Base-by-base conservation (phyloP, 768 basidiomycete species). In the Boletus insuetus region DNA sequence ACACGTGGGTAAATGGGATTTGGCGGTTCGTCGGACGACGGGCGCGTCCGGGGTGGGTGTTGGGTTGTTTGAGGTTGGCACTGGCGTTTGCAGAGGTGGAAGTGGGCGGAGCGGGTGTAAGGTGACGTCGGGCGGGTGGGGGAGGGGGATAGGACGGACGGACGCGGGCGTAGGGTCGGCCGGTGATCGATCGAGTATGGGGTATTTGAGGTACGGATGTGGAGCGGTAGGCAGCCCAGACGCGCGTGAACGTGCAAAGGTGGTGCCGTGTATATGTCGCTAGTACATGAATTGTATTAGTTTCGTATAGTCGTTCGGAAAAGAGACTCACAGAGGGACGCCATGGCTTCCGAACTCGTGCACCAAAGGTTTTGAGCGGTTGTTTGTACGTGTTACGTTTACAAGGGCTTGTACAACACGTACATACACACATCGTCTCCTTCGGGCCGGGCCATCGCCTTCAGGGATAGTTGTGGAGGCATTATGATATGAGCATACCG, bases 1-100 rank as follows among this genome's bases (percentile, higher is more conserved):
- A 75, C 49, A 86, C 82, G 47, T 64, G 51, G 1, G 55, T 24
- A 64, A 70, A 69, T 0, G 69, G 71, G 52, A 86, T 86, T 1
- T 77, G 68, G 13, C 75, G 68, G 64, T 79, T 77, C 49, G 49
- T 60, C 46, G 53, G 66, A 6, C 55, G 63, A 17, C 56, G 53
- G 49, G 46, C 19, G 44, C 12, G 12, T 7, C 35, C 35, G 6
- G 35, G 35, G 26, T 9, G 26, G 26, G 26, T 29, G 26, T 29
- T 9, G 26, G 26, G 8, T 29, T 29, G 26, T 29, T 29, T 29
- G 26, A 7, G 26, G 26, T 29, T 29, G 26, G 26, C 26, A 29
- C 26, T 29, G 26, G 26, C 9, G 26, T 29, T 29, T 8, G 26
- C 26, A 9, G 26, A 29, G 26, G 26, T 29, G 26, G 26, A 29